These are phyloP conservation scores for Rheum nobile DNA, from an alignment of 148 eudicot genomes.

Conservation along the genomic window DNA sequence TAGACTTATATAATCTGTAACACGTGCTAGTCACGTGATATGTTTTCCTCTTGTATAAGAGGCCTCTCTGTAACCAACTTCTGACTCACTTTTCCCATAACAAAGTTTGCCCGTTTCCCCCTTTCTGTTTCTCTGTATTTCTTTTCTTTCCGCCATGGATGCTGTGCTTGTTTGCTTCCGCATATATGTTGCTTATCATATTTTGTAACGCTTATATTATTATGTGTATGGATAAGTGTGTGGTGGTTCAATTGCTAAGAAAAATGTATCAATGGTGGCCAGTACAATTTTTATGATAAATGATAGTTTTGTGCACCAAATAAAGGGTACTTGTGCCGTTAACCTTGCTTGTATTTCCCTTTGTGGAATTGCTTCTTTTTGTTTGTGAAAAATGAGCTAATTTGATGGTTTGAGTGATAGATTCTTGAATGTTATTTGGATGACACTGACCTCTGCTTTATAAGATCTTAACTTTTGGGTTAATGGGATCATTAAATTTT, in stretches of 20 bases:
- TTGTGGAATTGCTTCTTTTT: neutral
- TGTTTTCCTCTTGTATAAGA: too few species aligned
- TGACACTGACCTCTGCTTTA: neutral
- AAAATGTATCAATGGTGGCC: neutral
- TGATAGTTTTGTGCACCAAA: neutral
- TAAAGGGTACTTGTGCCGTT: neutral
- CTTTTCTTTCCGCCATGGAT: too few species aligned
- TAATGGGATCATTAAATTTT: neutral
- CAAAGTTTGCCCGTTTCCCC: too few species aligned
- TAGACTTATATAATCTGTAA: too few species aligned
- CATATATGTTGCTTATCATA: too few species aligned
- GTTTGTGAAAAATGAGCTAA: neutral
- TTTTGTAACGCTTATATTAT: neutral
- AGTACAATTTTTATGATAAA: neutral
- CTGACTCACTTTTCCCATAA: too few species aligned
- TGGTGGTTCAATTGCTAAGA: neutral
- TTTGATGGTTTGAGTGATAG: neutral
- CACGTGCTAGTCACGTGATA: too few species aligned
- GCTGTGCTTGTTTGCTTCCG: too few species aligned
- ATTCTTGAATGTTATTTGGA: neutral
- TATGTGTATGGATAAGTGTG: neutral
- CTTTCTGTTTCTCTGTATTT: too few species aligned
- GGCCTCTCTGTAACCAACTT: too few species aligned
- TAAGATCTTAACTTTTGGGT: neutral
- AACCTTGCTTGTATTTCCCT: neutral